Base-by-base conservation (phyloP, 2,329 filamentous ascomycete genomes). In the Alternaria infectoria region DNA sequence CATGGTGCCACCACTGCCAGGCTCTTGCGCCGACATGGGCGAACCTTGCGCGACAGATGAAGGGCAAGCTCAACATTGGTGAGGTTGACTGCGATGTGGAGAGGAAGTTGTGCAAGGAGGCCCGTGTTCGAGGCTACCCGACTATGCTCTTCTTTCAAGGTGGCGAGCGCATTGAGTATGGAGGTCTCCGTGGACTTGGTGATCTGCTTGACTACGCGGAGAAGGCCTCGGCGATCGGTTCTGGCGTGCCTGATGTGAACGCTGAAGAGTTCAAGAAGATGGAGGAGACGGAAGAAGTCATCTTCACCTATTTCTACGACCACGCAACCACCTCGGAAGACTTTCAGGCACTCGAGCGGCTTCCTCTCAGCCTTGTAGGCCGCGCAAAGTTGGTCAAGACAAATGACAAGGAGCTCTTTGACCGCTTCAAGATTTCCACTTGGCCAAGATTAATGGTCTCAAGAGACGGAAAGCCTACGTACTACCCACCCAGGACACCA, bases 221-320 rank as follows among this genome's bases (percentile, higher is more conserved):
- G 68, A 96, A 94, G 76, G 94, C 95, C 4, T 86, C 96, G 44
- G 91, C 93, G 56, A 86, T 93, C 60, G 89, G 90, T 10, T 85
- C 86, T 51, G 93, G 93, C 46, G 89, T 99, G 26, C 88, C 88
- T 62, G 91, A 98, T 72, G 91, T 99, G 11, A 89, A 94, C 74
- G 89, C 90, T 10, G 87, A 86, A 23, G 84, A 87, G 5, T 93
- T 99, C 75, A 90, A 91, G 78, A 89, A 90, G 65, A 84, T 99
- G 73, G 95, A 99, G 80, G 87, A 96, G 83, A 95, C 91, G 67
- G 93, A 98, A 73, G 94, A 98, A 64, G 96, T 99, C 65, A 91
- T 98, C 58, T 99, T 99, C 80, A 83, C 97, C 69, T 99, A 98
- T 83, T 97, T 98, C 81, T 99, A 97, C 81, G 96, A 99, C 77